Evolutionary conservation across 2,329 filamentous ascomycete genomes (phyloP), one percentile per base, ranked within the genome.

Genomic region (Penicillium sp.): DNA sequence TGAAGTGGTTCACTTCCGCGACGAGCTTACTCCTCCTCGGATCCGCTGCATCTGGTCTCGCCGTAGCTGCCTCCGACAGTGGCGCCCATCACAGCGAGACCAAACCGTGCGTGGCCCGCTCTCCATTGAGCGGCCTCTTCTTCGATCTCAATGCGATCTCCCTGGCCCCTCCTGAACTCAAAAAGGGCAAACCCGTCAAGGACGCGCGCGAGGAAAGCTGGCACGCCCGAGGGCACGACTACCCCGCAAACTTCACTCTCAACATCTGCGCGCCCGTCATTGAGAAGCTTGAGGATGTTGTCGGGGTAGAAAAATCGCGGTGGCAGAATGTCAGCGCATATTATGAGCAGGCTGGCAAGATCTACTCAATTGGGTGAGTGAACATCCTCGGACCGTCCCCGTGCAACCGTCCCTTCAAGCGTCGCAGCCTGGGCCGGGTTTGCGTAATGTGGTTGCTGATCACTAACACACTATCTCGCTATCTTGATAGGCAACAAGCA

Each of bases 81-180:
- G 26, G 26, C 32, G 60, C 71, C 56, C 65, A 74, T 62, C 50
- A 60, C 7, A 66, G 67, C 36, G 63, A 76, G 51, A 59, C 69
- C n/a, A 73, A 76, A 46, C 77, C 81, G 52, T 85, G 82, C 63
- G 82, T 81, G n/a, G 77, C 81, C 48, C 75, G 77, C 53, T 83
- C 80, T 25, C 77, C 80, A 3, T 76, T 73, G n/a, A 78, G 75
- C 9, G 80, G 81, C 48, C 72, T 78, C 46, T 84, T 81, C 71
- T 84, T 82, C 68, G 81, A 85, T 60, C 72, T 85, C 27, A 82
- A 75, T 55, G 71, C 76, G 6, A 74, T 85, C 54, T 75, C 75
- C 28, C 66, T 82, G 45, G 69, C 68, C 34, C 74, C 75, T 32
- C 76, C 78, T 9, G 63, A 66, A 45, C 39, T 59, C 37, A 68